Evolutionary conservation across 2,329 filamentous ascomycete genomes (phyloP), one percentile per base, ranked within the genome.

Genomic region (Trichothecium roseum): DNA sequence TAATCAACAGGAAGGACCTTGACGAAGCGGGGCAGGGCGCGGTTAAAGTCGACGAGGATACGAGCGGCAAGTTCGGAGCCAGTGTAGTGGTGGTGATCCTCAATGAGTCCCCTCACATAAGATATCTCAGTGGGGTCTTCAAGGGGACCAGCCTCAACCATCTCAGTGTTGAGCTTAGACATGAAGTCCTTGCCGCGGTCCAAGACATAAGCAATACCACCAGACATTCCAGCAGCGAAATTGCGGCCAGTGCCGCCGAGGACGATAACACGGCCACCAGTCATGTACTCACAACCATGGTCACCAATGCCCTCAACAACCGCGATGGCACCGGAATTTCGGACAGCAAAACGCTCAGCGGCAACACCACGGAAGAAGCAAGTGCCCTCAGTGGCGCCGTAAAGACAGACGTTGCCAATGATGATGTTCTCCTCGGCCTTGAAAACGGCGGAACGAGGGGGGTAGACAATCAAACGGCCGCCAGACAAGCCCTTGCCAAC

Each of bases 251-350:
- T 94, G 51, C 75, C 78, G 39, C 89, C 89, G 32, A 96, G 73
- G 52, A 94, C 74, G 44, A 96, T 67, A 34, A 95, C 72, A 54
- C 88, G 85, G 55, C 89, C 89, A 56, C 89, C 89, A 52, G 89
- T 95, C 89, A 96, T 96, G 74, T 96, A 96, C 70, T 96, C 89
- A 56, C 88, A 95, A 43, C 86, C 84, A 57, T 96, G 89, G 59
- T 96, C 89, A 69, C 89, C 89, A 45, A 94, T 76, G 63, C 89
- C 89, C 63, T 96, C 89, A 42, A 95, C 88, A 45, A 96, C 84
- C n/a, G 89, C 87, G 18, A 81, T 94, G 34, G 85, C 89, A 63
- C 89, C 89, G 2, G 89, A 95, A 69, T 96, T 96, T 48, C 89
- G 83, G 45, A 96, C 89, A 42, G 87, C 88, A 58, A 96, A 96